These are phyloP conservation scores for Hippophae rhamnoides DNA, from an alignment of 306 rosid species.

Conservation along the genomic window DNA sequence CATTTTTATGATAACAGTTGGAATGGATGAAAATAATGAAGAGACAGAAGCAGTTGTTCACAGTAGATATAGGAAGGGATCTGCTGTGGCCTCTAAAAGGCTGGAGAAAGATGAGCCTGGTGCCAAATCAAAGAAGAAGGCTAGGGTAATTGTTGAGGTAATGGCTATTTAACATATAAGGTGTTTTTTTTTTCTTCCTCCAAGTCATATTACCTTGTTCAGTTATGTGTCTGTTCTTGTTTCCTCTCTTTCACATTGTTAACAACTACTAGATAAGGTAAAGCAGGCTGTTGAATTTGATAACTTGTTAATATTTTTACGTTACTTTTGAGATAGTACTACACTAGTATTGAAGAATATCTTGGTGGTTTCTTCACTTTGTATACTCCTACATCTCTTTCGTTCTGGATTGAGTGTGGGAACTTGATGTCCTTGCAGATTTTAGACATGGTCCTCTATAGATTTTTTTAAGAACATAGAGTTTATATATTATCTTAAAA, in stretches of 20 bases:
- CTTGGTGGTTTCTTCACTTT: no score
- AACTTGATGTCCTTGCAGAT: no score
- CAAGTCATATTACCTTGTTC: background rate
- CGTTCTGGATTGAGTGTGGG: no score
- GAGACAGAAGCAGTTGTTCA: constrained; percentile 26
- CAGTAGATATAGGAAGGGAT: constrained; percentile 35
- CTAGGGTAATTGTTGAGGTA: constrained; percentile 86
- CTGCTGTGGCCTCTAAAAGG: constrained; percentile 31
- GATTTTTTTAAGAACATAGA: no score
- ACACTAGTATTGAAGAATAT: no score
- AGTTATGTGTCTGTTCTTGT: background rate
- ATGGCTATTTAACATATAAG: background rate
- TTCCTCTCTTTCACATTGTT: background rate
- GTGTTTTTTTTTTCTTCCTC: constrained; percentile 4
- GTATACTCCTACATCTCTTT: no score
- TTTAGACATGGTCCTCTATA: no score
- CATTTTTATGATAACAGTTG: constrained; percentile 33
- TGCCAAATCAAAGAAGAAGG: constrained; percentile 48
- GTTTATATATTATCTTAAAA: no score
- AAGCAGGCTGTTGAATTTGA: no score
- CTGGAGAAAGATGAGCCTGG: constrained; percentile 35
- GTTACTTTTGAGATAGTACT: no score
- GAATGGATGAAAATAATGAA: constrained; percentile 48
- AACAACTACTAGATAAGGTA: no score
- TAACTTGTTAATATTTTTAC: no score